These are phyloP conservation scores for Backusella tarrabulga DNA, from an alignment of 192 early-diverging fungal species.

Conservation along the genomic window DNA sequence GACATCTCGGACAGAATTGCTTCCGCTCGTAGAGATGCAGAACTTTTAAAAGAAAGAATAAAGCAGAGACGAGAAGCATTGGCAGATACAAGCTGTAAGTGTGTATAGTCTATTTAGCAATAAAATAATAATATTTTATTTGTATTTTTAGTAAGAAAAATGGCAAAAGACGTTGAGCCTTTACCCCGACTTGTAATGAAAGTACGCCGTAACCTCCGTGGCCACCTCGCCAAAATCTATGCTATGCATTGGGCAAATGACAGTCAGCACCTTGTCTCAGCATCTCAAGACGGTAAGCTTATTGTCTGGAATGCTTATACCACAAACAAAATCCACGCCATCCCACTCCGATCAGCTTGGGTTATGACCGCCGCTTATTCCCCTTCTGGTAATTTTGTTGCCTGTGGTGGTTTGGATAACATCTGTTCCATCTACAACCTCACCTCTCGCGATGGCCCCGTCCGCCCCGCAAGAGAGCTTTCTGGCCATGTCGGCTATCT, in stretches of 20 bases:
- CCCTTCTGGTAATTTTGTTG: conserved; percentile 95
- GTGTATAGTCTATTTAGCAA: conserved; percentile 12
- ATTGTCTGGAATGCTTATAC: conserved; percentile 99
- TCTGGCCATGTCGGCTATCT: conserved; percentile 95
- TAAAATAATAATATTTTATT: neutral
- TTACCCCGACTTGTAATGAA: conserved; percentile 89
- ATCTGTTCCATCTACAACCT: conserved; percentile 99
- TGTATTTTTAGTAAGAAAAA: conserved; percentile 17
- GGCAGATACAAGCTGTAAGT: conserved; percentile 89
- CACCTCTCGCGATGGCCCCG: conserved; percentile 88
- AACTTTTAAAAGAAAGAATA: conserved; percentile 92
- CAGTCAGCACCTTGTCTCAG: conserved; percentile 92
- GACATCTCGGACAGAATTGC: conserved; percentile 90
- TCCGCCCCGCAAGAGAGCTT: conserved; percentile 92
- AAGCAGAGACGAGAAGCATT: conserved; percentile 90
- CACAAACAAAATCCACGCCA: conserved; percentile 99
- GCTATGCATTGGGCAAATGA: conserved; percentile 62
- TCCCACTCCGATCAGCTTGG: conserved; percentile 97
- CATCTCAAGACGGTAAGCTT: conserved; percentile 98
- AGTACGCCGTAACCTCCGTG: conserved; percentile 95
- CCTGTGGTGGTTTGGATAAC: conserved; percentile 98
- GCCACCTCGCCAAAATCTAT: conserved; percentile 98
- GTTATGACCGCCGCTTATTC: conserved; percentile 99
- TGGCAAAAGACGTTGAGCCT: conserved; percentile 72
- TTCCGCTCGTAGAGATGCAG: conserved; percentile 89